These are phyloP conservation scores for Teunomyces kruisii DNA, from an alignment of 805 yeast species.

Conservation along the genomic window DNA sequence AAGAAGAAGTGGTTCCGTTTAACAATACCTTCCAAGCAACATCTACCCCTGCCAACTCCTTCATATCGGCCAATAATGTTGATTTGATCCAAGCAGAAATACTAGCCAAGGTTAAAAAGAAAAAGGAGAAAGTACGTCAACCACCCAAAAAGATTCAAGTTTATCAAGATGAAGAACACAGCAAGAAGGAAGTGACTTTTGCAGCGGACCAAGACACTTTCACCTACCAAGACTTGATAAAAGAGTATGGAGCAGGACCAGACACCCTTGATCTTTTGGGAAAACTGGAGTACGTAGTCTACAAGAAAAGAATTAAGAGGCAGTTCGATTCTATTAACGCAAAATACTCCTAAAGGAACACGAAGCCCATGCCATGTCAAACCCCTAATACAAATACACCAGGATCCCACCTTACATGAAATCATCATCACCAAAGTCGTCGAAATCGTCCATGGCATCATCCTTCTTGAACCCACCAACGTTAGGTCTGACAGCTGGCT, in stretches of 20 bases:
- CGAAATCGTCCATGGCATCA: slow-evolving; percentile 53
- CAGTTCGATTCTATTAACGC: slow-evolving; percentile 1
- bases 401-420: slow-evolving; percentile 55
- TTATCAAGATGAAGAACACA: not conserved
- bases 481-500: slow-evolving; percentile 67
- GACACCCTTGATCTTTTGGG: slow-evolving; percentile 16
- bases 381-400: slow-evolving; percentile 1
- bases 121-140: not conserved
- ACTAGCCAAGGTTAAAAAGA: slow-evolving; percentile 7
- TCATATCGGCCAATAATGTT: not conserved
- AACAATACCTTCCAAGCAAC: slow-evolving; percentile 12
- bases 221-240: slow-evolving; percentile 5
- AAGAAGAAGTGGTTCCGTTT: not conserved
- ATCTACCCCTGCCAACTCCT: slow-evolving; percentile 12
- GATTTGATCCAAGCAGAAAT: slow-evolving; percentile 2
- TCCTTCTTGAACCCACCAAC: slow-evolving; percentile 62
- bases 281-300: not conserved
- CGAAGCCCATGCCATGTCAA: not conserved
- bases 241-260: slow-evolving; percentile 8
- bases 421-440: slow-evolving; percentile 76
- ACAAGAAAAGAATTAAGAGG: not conserved
- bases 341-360: not conserved
- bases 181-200: not conserved
- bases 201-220: not conserved
- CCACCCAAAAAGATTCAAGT: not conserved